Evolutionary conservation across 106 monocot species (phyloP), one percentile per base, ranked within the genome.

Genomic region (Dendrobium huoshanense): DNA sequence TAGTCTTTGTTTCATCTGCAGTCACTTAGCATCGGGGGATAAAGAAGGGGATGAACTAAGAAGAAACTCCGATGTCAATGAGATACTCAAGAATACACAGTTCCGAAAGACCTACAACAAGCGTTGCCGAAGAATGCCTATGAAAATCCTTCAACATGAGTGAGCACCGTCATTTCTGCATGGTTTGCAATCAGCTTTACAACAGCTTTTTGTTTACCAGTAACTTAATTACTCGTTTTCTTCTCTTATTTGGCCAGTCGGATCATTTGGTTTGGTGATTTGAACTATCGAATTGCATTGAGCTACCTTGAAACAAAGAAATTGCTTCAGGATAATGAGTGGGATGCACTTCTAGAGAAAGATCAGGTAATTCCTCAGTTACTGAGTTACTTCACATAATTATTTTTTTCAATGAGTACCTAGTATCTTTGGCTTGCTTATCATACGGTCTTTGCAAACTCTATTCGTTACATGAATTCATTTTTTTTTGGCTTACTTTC

Each of bases 261-360:
- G 41, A 68, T 93, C 15, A 94, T 94, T 82, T 94, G 93, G 93
- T 81, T 94, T 18, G 93, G 93, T 17, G 93, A 94, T 68, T 78
- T 94, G 77, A 93, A 94, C 72, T 94, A 94, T 73, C 81, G 93
- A 27, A 91, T 94, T 79, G 85, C 87, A 41, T 83, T 94, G 79
- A 87, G 84, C 86, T 94, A 94, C 55, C 54, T 79, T 10, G 91
- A 91, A 78, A 86, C 93, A 18, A 85, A 68, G 67, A 87, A 86
- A 44, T 84, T 94, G 78, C 83, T 94, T 47, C 82, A 84, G 73
- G 77, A 87, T 11, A 89, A 89, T 79, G 80, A 94, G 5, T 91
- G 91, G 89, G 85, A 87, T 86, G 83, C 82, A 25, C 93, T 94
- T 44, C 78, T 94, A 45, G 89, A 91, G 77, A 94, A 89, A 40